Conservation (phyloP, 2,329 filamentous ascomycete genomes). For the Aspergillus sp. region DNA sequence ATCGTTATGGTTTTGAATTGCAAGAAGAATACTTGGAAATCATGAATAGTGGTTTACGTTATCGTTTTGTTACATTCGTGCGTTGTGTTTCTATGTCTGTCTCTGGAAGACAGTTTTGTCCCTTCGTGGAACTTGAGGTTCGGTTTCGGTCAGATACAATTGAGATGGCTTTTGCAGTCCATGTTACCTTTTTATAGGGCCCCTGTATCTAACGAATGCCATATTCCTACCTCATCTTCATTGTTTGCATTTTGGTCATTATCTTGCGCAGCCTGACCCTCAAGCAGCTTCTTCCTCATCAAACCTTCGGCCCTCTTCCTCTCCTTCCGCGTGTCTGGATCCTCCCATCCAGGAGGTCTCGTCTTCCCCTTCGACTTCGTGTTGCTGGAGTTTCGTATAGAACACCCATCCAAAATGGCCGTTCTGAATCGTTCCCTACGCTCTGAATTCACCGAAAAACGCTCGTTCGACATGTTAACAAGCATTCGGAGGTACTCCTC, state of each 20-base stretch:
- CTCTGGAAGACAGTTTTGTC: not conserved
- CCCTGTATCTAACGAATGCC: not conserved
- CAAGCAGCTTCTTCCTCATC: slow-evolving; percentile 30
- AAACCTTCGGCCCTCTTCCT: slow-evolving; percentile 45
- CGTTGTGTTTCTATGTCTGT: not conserved
- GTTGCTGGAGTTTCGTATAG: slow-evolving; percentile 2
- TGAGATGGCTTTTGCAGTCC: not conserved
- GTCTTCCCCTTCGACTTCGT: slow-evolving; percentile 22
- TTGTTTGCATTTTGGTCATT: not conserved
- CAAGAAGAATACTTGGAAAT: slow-evolving; percentile 2
- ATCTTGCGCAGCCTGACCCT: slow-evolving; percentile 13
- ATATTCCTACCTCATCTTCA: not conserved
- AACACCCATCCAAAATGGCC: slow-evolving; percentile 27
- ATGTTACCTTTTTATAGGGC: not conserved
- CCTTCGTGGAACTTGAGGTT: not conserved
- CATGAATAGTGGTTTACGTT: not conserved
- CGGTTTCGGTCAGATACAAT: not conserved
- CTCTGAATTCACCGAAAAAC: slow-evolving; percentile 42
- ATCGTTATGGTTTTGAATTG: slow-evolving; percentile 6
- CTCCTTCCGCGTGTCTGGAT: slow-evolving; percentile 35
- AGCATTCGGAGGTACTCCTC: slow-evolving; percentile 67
- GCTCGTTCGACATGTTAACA: slow-evolving; percentile 68
- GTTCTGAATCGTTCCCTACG: slow-evolving; percentile 40
- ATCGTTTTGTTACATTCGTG: not conserved
- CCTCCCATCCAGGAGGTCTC: slow-evolving; percentile 36